Evolutionary conservation across 139 green algal genomes (phyloP), one percentile per base, ranked within the genome.

Genomic region (Chlorella ohadii): DNA sequence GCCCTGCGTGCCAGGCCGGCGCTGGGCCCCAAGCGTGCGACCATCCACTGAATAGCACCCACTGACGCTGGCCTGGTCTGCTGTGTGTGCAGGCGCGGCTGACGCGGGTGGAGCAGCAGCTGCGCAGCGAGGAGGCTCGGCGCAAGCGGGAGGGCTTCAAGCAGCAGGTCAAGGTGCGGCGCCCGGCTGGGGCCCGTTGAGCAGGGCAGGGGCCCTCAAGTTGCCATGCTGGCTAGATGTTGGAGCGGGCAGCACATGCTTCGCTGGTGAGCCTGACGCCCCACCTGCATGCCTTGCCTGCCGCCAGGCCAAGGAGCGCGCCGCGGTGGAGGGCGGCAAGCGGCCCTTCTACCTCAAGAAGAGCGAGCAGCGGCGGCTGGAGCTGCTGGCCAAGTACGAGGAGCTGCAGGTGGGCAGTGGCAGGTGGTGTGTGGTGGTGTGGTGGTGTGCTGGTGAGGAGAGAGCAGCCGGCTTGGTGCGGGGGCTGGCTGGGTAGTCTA

Each of bases 351-450:
- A 92, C 86, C 88, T 95, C 61, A 96, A 94, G 82, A 89, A 90
- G 67, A 80, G 79, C 67, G 94, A 95, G 41, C 90, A 90, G 87
- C 88, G 86, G 67, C 87, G 86, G 47, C 72, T 88, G 81, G 92
- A 92, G 84, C 88, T 96, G 79, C 39, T 97, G 70, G 92, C 92
- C 41, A 94, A 94, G 81, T 98, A 95, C 86, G 74, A 97, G 72
- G 89, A 93, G 70, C 88, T 98, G 28, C 94, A 98, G 89, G 84
- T 88, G 22, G 78, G 81, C 91, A 98, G 87, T 93, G 97, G 59
- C 94, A 83, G 34, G 47, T 9, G 36, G 34, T 51, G 36, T 17
- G 2, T 73, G 67, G 15, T 51, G 44, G 11, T 44, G 31, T 9
- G 16, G 19, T 41, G 23, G 67, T 47, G 34, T 51, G 33, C 4